phyloP scores from a whole-genome alignment of 495 filamentous ascomycete species.

The Neurospora sp. region DNA sequence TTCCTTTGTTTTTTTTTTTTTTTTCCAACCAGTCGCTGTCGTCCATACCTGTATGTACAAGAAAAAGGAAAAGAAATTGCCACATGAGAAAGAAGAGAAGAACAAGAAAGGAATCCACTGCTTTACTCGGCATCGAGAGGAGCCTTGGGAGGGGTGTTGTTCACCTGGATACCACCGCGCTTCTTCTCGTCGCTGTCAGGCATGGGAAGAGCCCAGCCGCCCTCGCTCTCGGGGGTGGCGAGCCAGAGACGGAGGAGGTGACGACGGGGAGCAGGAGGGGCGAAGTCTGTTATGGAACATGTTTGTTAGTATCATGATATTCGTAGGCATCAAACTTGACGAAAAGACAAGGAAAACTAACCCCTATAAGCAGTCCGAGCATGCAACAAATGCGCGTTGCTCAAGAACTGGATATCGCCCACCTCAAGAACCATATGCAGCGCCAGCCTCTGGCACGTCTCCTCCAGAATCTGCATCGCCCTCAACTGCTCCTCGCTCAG shows the following conservation, averaged over 20 bases:
- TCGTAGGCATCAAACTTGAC: too few species aligned
- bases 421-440: conserved; percentile 72
- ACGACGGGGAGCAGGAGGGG: conserved; percentile 47
- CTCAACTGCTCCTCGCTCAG: conserved; percentile 53
- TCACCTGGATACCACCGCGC: conserved; percentile 77
- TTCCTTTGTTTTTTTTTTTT: background rate
- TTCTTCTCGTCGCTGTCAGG: conserved; percentile 74
- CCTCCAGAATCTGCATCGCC: conserved; percentile 56
- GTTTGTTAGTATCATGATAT: conserved; percentile 1
- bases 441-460: conserved; percentile 50
- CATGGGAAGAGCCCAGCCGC: conserved; percentile 78
- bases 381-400: conserved; percentile 60
- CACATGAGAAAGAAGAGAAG: background rate
- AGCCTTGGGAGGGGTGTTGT: conserved; percentile 53
- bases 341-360: conserved; percentile 3
- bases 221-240: conserved; percentile 67
- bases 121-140: conserved; percentile 63
- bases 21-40: background rate
- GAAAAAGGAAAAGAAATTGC: background rate
- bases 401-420: conserved; percentile 70
- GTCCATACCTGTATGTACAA: background rate
- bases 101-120: background rate
- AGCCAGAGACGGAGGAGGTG: conserved; percentile 85
- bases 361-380: conserved; percentile 54
- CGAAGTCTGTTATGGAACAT: conserved; percentile 38